Percentiles rank a stretch among this genome's conserved stretches.
phyloP scores from a whole-genome alignment of 1,284 basidiomycete genomes.

The Leccinum colubrinum region DNA sequence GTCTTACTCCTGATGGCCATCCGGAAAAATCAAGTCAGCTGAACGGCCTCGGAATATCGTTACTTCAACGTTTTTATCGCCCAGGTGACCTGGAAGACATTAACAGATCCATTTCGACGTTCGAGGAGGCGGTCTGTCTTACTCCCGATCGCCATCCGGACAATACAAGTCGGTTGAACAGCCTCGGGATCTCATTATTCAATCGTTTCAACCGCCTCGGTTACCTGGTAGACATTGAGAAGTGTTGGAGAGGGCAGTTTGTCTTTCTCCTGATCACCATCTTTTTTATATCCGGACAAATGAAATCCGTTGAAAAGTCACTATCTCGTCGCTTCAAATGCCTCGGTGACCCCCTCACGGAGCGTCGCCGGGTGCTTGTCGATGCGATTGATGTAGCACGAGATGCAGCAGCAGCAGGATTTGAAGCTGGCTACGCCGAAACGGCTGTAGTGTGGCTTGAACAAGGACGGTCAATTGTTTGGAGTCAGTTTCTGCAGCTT shows the following conservation, averaged over 20 bases:
- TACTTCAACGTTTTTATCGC: not conserved
- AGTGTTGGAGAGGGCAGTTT: not conserved
- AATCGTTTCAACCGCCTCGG: not conserved
- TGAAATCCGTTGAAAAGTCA: not conserved
- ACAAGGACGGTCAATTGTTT: slow-evolving; percentile 9
- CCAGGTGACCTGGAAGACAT: not conserved
- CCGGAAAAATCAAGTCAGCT: not conserved
- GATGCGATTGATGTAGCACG: not conserved
- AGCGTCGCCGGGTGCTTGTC: not conserved
- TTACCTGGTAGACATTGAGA: not conserved
- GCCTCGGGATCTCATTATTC: not conserved
- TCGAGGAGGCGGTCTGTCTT: not conserved
- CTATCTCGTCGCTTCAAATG: not conserved
- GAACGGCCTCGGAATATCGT: not conserved
- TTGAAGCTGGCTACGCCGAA: not conserved
- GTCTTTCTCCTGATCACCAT: not conserved
- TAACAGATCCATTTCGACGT: not conserved
- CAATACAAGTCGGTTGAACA: not conserved
- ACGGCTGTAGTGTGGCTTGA: slow-evolving; percentile 8
- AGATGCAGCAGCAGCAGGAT: not conserved
- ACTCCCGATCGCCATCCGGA: not conserved
- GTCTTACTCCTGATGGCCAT: not conserved
- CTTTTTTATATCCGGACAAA: not conserved
- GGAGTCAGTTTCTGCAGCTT: slow-evolving; percentile 1
- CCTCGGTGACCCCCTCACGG: slow-evolving; percentile 1